Conservation (phyloP, 164 flowering plant species). For the Umbilicus rupestris region DNA sequence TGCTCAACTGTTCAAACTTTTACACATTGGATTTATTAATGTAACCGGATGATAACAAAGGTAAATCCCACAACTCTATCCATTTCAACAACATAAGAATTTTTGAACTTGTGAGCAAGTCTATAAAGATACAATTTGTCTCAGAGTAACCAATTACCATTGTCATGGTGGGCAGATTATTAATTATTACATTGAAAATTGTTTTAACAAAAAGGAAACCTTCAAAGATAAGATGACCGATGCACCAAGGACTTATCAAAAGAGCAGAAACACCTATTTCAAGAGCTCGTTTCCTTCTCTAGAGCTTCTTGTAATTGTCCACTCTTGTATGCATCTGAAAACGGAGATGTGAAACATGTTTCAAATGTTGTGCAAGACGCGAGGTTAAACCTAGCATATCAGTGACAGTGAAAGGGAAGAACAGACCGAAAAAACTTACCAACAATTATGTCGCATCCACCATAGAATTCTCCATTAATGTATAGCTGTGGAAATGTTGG, state of each 20-base stretch:
- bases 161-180: background rate
- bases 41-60: background rate
- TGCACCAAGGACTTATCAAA: background rate
- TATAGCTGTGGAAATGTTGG: constrained; percentile 98
- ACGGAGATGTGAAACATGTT: background rate
- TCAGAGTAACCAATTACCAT: background rate
- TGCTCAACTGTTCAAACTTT: background rate
- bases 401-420: background rate
- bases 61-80: background rate
- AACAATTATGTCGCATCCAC: constrained; percentile 89
- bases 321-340: constrained; percentile 70
- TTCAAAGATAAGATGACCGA: background rate
- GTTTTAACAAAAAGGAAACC: background rate
- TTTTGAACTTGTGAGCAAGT: background rate
- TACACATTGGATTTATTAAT: background rate
- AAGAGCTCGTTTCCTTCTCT: constrained; percentile 81
- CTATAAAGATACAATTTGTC: background rate
- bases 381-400: background rate
- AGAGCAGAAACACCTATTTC: constrained; percentile 11
- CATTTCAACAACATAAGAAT: background rate
- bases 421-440: constrained; percentile 32
- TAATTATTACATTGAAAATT: background rate
- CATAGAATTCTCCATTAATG: constrained; percentile 85
- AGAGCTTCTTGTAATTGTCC: constrained; percentile 73
- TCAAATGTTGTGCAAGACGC: background rate